phyloP scores from a whole-genome alignment of 768 basidiomycete genomes.

The Trametes maxima region DNA sequence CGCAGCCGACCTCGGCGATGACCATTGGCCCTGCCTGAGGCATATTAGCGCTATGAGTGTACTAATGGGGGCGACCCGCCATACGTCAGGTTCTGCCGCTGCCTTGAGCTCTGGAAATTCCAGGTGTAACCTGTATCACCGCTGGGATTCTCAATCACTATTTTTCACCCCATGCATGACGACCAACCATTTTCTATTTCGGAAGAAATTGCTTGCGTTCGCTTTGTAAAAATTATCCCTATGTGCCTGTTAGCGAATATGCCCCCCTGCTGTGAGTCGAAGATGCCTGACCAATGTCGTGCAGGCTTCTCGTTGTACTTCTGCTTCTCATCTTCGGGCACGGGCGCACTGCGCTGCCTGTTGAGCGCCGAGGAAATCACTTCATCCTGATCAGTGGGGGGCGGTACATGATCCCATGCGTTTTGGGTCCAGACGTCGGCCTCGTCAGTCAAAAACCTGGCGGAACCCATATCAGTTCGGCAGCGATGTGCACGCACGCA shows the following conservation, averaged over 20 bases:
- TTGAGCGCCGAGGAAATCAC: slow-evolving; percentile 68
- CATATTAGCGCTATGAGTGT: not conserved
- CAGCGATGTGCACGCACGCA: slow-evolving; percentile 17
- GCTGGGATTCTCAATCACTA: not conserved
- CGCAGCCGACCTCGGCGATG: slow-evolving; percentile 91
- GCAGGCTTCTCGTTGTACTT: slow-evolving; percentile 76
- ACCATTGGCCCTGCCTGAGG: slow-evolving; percentile 72
- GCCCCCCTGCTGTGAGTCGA: not conserved
- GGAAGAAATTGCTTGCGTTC: slow-evolving; percentile 89
- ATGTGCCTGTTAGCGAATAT: not conserved
- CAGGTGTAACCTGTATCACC: slow-evolving; percentile 68
- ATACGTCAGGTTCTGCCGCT: slow-evolving; percentile 67
- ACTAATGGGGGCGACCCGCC: not conserved
- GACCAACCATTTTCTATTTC: slow-evolving; percentile 83
- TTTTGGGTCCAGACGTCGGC: slow-evolving; percentile 84
- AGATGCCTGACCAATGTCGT: slow-evolving; percentile 57
- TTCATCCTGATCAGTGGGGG: slow-evolving; percentile 79
- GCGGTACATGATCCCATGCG: slow-evolving; percentile 90
- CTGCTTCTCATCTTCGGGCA: slow-evolving; percentile 68
- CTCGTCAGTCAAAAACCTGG: slow-evolving; percentile 69
- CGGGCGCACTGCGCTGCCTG: slow-evolving; percentile 72
- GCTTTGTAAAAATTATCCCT: slow-evolving; percentile 95
- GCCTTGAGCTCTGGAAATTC: slow-evolving; percentile 90
- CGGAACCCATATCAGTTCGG: not conserved
- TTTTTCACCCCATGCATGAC: not conserved